These are phyloP conservation scores for Puccinia polysora DNA, from an alignment of 1,284 basidiomycete genomes.

Conservation along the genomic window DNA sequence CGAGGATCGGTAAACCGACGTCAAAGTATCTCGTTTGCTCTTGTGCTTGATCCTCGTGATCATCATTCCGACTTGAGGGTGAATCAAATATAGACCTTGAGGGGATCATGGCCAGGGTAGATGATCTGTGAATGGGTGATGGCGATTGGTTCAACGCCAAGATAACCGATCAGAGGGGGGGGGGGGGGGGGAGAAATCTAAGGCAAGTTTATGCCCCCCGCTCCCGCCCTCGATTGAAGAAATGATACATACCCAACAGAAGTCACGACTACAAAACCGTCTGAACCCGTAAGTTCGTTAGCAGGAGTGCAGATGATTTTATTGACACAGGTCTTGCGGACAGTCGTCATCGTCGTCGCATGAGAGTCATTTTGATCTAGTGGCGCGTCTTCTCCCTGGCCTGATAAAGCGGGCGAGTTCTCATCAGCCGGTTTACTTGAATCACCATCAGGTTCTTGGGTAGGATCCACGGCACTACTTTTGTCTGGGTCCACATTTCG, in stretches of 20 bases:
- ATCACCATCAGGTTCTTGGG: background rate
- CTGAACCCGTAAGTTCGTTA: background rate
- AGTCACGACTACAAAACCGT: conserved; percentile 29
- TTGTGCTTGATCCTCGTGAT: too few species aligned
- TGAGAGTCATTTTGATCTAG: background rate
- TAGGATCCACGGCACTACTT: background rate
- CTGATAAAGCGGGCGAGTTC: too few species aligned
- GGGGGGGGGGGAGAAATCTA: too few species aligned
- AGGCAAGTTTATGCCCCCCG: too few species aligned
- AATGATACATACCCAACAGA: conserved; percentile 35
- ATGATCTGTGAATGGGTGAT: conserved; percentile 19
- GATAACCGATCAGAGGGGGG: background rate
- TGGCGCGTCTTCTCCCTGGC: background rate
- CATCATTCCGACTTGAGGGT: background rate
- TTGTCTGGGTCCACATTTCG: background rate
- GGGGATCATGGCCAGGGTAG: conserved; percentile 24
- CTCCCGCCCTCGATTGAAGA: too few species aligned
- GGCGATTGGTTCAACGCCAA: background rate
- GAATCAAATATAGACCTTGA: conserved; percentile 12
- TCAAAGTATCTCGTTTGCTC: conserved; percentile 15
- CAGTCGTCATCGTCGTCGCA: background rate
- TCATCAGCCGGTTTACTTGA: background rate
- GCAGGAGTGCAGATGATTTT: conserved; percentile 22
- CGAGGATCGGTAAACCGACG: conserved; percentile 27
- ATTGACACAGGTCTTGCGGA: conserved; percentile 36